phyloP scores from a whole-genome alignment of 257 asterid genomes.

The Solanum ossicruentum region DNA sequence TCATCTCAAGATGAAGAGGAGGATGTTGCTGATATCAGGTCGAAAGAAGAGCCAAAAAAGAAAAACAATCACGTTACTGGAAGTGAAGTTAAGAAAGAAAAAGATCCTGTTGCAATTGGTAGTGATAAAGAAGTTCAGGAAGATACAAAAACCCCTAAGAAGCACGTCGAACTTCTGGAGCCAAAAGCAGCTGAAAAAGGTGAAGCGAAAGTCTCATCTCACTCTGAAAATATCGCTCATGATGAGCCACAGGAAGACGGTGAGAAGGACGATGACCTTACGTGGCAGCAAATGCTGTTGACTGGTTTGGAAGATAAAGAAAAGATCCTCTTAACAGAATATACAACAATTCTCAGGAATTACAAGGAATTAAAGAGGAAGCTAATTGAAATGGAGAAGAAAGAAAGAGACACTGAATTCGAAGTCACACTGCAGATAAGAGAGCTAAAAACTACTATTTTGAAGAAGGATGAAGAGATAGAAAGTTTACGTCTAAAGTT shows the following conservation, averaged over 20 bases:
- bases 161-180: constrained; percentile 6
- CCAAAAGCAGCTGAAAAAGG: background rate
- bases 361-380: constrained; percentile 75
- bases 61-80: background rate
- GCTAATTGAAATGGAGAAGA: constrained; percentile 52
- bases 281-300: constrained; percentile 72
- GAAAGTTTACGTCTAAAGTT: constrained; percentile 32
- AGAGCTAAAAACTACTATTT: constrained; percentile 43
- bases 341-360: constrained; percentile 51
- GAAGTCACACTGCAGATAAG: constrained; percentile 54
- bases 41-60: background rate
- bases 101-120: background rate
- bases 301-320: constrained; percentile 70
- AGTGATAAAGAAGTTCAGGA: constrained; percentile 7
- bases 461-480: constrained; percentile 61
- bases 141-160: constrained; percentile 7
- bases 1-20: constrained; percentile 4
- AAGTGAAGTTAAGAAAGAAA: background rate
- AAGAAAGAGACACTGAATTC: constrained; percentile 44
- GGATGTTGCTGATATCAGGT: background rate
- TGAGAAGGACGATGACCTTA: constrained; percentile 25
- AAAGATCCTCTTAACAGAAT: constrained; percentile 57
- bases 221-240: background rate
- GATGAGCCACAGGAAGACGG: background rate
- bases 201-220: background rate